Evolutionary conservation across 768 basidiomycete species (phyloP).

Genomic region (Phallus indusiatus): DNA sequence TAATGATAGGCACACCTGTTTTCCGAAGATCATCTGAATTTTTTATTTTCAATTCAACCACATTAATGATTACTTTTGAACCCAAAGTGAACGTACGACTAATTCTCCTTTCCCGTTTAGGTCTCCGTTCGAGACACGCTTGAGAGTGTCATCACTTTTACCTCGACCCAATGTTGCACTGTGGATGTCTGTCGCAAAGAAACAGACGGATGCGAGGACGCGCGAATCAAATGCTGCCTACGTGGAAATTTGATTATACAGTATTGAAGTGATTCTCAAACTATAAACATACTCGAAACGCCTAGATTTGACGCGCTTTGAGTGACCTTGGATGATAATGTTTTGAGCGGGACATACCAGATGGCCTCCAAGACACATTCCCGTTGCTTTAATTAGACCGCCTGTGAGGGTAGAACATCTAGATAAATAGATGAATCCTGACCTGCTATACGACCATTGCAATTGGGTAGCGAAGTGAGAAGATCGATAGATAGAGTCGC

Average conservation of each 20-base stretch:
- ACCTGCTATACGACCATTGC: conserved; percentile 89
- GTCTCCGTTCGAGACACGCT: conserved; percentile 63
- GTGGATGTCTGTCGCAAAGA: conserved; percentile 94
- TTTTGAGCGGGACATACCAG: conserved; percentile 37
- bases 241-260: neutral
- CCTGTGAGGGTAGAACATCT: conserved; percentile 10
- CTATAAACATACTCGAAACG: conserved; percentile 35
- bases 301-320: conserved; percentile 20
- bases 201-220: conserved; percentile 79
- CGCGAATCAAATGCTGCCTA: conserved; percentile 86
- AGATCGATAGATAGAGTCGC: conserved; percentile 70
- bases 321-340: neutral
- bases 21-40: conserved; percentile 80
- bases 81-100: conserved; percentile 43
- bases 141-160: conserved; percentile 73
- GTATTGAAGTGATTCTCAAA: neutral
- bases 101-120: conserved; percentile 74
- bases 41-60: conserved; percentile 28
- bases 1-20: conserved; percentile 46
- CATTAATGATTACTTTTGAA: neutral
- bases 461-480: conserved; percentile 61
- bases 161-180: conserved; percentile 78
- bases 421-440: conserved; percentile 11
- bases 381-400: conserved; percentile 47
- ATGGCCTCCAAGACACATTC: conserved; percentile 88